Conservation (phyloP, 2,329 filamentous ascomycete species). For the Neopestalotiopsis rosae region DNA sequence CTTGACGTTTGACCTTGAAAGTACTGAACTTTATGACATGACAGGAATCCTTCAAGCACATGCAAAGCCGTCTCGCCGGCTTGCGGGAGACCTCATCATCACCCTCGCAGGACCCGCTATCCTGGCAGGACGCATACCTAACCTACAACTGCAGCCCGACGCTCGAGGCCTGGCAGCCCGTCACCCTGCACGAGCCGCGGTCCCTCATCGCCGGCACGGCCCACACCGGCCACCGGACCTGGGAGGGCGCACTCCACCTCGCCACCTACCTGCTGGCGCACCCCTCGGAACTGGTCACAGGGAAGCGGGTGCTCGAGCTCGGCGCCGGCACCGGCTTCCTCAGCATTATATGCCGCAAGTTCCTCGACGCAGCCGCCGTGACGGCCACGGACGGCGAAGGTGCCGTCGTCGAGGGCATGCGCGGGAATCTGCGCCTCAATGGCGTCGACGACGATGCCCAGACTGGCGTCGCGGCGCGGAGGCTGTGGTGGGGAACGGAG, state of each 20-base stretch:
- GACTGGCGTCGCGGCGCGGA: neutral
- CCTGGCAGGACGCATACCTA: conserved; percentile 65
- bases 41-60: conserved; percentile 67
- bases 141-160: conserved; percentile 56
- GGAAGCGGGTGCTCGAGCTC: conserved; percentile 65
- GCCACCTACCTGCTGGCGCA: conserved; percentile 62
- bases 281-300: conserved; percentile 45
- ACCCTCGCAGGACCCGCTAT: conserved; percentile 35
- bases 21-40: neutral
- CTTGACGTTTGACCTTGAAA: conserved; percentile 40
- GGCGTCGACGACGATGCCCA: conserved; percentile 31
- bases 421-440: conserved; percentile 58
- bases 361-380: conserved; percentile 58
- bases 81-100: conserved; percentile 51
- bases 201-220: conserved; percentile 60
- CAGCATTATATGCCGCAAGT: conserved; percentile 65
- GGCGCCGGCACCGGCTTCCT: conserved; percentile 72
- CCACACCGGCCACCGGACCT: conserved; percentile 71
- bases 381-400: conserved; percentile 68
- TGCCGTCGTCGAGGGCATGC: conserved; percentile 55
- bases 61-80: conserved; percentile 59
- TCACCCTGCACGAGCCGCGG: conserved; percentile 61
- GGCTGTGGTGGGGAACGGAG: conserved; percentile 3
- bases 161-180: conserved; percentile 32
- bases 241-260: conserved; percentile 72